These are phyloP conservation scores for Triticum aestivum DNA, from an alignment of 176 grass and related monocot species.

Conservation along the genomic window DNA sequence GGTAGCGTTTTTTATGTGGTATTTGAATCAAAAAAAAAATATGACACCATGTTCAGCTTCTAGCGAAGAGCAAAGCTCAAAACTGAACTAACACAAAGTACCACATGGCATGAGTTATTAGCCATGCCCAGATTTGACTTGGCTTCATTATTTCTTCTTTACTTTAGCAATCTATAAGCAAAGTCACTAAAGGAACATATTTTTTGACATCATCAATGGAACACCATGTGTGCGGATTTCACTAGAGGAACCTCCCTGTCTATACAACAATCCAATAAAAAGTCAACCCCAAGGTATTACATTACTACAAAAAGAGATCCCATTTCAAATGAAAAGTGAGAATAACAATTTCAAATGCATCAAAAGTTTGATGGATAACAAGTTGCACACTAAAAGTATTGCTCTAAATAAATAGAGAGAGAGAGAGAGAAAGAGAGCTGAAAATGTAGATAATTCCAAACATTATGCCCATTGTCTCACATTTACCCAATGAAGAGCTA, in stretches of 20 bases:
- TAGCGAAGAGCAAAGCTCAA: not conserved
- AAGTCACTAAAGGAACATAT: not conserved
- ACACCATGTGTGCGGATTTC: not conserved
- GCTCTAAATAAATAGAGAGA: not conserved
- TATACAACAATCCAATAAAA: not conserved
- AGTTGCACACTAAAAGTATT: not conserved
- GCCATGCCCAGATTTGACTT: not conserved
- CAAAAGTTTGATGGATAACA: not conserved
- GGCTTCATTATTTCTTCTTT: not conserved
- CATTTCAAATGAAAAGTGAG: not conserved
- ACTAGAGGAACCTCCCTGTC: not conserved
- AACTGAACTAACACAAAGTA: not conserved
- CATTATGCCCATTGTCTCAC: not conserved
- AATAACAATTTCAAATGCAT: not conserved
- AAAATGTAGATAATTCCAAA: not conserved
- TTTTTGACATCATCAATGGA: not conserved
- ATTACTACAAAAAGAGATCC: not conserved
- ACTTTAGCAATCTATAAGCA: not conserved
- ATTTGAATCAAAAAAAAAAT: not conserved
- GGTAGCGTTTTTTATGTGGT: not conserved
- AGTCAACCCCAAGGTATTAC: not conserved
- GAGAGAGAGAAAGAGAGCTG: not conserved
- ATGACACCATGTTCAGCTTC: not conserved
- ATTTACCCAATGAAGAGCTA: not conserved
- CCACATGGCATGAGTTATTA: not conserved